Evolutionary conservation across 306 rosid genomes (phyloP).

Genomic region (Rubus idaeus): DNA sequence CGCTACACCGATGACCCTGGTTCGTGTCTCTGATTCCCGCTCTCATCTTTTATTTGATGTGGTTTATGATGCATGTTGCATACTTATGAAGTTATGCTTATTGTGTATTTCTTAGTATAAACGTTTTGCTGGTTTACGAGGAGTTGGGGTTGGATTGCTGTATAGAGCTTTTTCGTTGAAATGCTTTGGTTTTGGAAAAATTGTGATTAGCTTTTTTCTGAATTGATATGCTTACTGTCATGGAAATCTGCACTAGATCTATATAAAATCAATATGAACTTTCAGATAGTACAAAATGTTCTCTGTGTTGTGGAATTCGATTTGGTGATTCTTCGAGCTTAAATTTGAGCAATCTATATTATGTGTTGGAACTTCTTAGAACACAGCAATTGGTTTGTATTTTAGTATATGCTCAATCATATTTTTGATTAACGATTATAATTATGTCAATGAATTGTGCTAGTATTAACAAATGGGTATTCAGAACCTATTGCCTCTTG

Average conservation of each 20-base stretch:
- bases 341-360: background rate
- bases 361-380: background rate
- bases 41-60: background rate
- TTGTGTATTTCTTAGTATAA: background rate
- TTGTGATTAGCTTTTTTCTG: background rate
- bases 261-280: background rate
- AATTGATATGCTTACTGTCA: background rate
- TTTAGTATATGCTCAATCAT: background rate
- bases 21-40: constrained; percentile 28
- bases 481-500: constrained; percentile 19
- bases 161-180: background rate
- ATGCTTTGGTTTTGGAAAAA: background rate
- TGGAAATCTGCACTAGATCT: background rate
- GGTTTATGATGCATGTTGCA: background rate
- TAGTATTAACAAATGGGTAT: constrained; percentile 17
- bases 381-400: background rate
- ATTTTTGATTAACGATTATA: background rate
- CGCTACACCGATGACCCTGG: constrained; percentile 45
- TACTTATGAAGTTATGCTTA: background rate
- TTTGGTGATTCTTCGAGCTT: background rate
- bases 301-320: background rate
- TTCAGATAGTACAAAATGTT: background rate
- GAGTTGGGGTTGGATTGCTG: background rate
- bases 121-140: background rate
- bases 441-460: background rate